Conservation (phyloP, 2,329 filamentous ascomycete genomes). For the Fusarium sambucinum region DNA sequence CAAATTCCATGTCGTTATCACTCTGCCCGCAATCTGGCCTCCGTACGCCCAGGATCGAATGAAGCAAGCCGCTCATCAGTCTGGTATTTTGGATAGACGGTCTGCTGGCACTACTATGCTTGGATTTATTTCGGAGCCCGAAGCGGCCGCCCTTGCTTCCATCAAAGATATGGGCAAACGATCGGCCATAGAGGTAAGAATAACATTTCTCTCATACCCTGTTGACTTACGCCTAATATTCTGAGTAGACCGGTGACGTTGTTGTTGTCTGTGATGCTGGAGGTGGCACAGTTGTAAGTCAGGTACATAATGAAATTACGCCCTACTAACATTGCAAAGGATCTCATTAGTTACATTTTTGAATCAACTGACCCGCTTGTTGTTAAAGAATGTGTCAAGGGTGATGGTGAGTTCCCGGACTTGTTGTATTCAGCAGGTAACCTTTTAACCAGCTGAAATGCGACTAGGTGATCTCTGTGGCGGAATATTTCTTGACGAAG, state of each 20-base stretch:
- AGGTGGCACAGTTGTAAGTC: slow-evolving; percentile 53
- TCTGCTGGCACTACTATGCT: slow-evolving; percentile 49
- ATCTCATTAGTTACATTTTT: slow-evolving; percentile 58
- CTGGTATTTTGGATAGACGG: slow-evolving; percentile 53
- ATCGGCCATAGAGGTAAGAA: slow-evolving; percentile 36
- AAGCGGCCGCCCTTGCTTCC: slow-evolving; percentile 58
- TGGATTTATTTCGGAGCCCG: slow-evolving; percentile 58
- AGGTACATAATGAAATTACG: accelerated
- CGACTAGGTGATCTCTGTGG: slow-evolving; percentile 55
- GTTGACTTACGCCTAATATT: too few relatives aligned
- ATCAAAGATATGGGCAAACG: slow-evolving; percentile 49
- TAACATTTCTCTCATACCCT: too few relatives aligned
- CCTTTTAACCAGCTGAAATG: background rate
- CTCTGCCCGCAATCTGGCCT: slow-evolving; percentile 61
- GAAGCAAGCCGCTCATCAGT: slow-evolving; percentile 49
- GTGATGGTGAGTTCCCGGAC: slow-evolving; percentile 48
- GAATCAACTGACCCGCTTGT: slow-evolving; percentile 39
- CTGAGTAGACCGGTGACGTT: slow-evolving; percentile 25
- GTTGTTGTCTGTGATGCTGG: slow-evolving; percentile 55
- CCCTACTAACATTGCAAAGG: slow-evolving; percentile 41
- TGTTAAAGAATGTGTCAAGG: slow-evolving; percentile 55
- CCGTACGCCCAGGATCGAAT: slow-evolving; percentile 54
- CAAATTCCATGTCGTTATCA: slow-evolving; percentile 56
- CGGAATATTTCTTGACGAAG: slow-evolving; percentile 56
- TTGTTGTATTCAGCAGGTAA: accelerated